Evolutionary conservation across 2,329 filamentous ascomycete species (phyloP).

Genomic region (Trichoderma aggressivum): DNA sequence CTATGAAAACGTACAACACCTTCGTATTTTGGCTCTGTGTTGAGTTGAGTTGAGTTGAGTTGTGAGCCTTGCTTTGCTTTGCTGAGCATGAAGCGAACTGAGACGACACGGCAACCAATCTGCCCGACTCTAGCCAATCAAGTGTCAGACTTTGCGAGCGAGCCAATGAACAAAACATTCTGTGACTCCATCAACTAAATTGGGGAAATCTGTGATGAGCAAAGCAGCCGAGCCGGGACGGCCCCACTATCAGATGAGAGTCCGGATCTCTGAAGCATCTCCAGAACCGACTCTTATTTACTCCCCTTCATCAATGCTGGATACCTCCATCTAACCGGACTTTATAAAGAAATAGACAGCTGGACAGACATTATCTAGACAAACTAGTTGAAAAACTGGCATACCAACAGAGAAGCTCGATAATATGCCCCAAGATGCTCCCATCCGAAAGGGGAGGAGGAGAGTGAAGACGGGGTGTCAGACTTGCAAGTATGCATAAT

Average conservation of each 20-base stretch:
- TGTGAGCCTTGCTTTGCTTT: too few relatives aligned
- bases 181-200: background rate
- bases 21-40: background rate
- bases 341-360: background rate
- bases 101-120: background rate
- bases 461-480: slow-evolving; percentile 30
- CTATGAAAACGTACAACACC: background rate
- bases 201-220: background rate
- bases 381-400: background rate
- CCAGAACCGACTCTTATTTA: background rate
- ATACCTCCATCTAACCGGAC: background rate
- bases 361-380: background rate
- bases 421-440: background rate
- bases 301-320: background rate
- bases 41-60: background rate
- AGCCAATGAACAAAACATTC: background rate
- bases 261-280: background rate
- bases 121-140: background rate
- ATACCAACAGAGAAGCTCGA: background rate
- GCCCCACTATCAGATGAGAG: slow-evolving; percentile 1
- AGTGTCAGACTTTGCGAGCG: background rate
- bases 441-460: background rate
- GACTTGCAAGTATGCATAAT: slow-evolving; percentile 31
- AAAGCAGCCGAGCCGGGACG: background rate
- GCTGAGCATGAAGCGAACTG: background rate